Evolutionary conservation across 1,284 basidiomycete species (phyloP).

Genomic region (Psilocybe mexicana): DNA sequence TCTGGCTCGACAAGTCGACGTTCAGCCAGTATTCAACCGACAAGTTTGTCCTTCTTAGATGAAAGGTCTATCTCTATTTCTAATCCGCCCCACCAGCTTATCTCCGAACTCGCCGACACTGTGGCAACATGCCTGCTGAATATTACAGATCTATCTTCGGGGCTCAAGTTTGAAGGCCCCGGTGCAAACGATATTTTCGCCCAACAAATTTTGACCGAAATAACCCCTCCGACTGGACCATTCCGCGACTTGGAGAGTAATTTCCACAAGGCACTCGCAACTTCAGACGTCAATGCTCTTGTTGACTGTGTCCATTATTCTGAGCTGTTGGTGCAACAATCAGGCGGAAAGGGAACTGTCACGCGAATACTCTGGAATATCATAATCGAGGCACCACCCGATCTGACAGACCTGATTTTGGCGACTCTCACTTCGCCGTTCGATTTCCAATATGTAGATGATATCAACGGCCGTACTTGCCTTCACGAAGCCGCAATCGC

Average conservation of each 20-base stretch:
- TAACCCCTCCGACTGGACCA: conserved; percentile 62
- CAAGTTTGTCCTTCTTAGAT: conserved; percentile 53
- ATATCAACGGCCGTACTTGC: conserved; percentile 95
- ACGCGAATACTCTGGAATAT: conserved; percentile 92
- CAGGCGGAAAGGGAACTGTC: conserved; percentile 63
- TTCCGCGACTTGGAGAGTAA: conserved; percentile 89
- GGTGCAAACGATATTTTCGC: conserved; percentile 64
- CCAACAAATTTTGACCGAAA: conserved; percentile 70
- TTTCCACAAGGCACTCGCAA: conserved; percentile 73
- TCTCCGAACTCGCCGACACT: conserved; percentile 93
- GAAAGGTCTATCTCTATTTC: conserved; percentile 1
- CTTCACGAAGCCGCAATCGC: conserved; percentile 94
- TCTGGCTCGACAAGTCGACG: conserved; percentile 94
- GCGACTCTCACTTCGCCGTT: conserved; percentile 68
- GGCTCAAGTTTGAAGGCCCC: conserved; percentile 69
- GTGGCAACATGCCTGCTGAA: conserved; percentile 93
- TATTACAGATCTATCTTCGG: conserved; percentile 82
- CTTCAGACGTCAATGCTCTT: conserved; percentile 60
- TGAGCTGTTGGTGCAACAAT: conserved; percentile 60
- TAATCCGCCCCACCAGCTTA: conserved; percentile 55
- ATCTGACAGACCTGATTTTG: conserved; percentile 76
- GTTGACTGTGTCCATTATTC: conserved; percentile 74
- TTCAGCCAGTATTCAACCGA: conserved; percentile 97
- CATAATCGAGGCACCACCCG: conserved; percentile 76
- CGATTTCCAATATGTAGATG: conserved; percentile 92